These are phyloP conservation scores for Claviceps sp. DNA, from an alignment of 2,329 filamentous ascomycete genomes.

Conservation along the genomic window DNA sequence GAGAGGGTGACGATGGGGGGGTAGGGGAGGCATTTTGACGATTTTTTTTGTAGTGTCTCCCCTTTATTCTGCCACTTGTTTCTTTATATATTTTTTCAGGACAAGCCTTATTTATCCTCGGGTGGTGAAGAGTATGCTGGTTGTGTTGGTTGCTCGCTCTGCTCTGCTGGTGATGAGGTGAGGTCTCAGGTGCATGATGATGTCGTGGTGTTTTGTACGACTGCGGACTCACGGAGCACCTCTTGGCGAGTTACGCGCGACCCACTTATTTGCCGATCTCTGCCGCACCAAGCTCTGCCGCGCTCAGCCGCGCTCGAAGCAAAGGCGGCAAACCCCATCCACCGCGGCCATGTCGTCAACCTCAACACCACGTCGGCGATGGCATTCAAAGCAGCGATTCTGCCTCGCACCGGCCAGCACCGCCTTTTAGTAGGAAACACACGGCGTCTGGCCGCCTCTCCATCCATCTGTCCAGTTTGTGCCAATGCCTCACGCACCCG, in stretches of 20 bases:
- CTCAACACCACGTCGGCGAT: constrained; percentile 11
- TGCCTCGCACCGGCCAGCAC: constrained; percentile 15
- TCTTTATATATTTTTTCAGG: background rate
- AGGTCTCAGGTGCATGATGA: too few relatives aligned
- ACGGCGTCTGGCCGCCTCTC: constrained; percentile 8
- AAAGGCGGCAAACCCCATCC: too few relatives aligned
- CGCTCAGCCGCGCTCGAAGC: too few relatives aligned
- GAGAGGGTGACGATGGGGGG: constrained; percentile 16
- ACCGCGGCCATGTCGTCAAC: background rate
- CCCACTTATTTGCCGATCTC: too few relatives aligned
- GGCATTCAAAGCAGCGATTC: constrained; percentile 18
- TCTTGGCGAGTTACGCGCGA: too few relatives aligned
- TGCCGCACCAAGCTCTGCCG: too few relatives aligned
- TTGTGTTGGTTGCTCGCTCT: too few relatives aligned
- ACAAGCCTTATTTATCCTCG: too few relatives aligned
- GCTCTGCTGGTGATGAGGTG: too few relatives aligned
- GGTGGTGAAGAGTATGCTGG: background rate
- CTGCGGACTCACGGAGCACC: too few relatives aligned
- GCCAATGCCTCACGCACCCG: constrained; percentile 11
- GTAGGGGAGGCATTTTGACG: constrained; percentile 23
- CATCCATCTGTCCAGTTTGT: constrained; percentile 20
- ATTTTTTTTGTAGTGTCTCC: too few relatives aligned
- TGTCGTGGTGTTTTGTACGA: too few relatives aligned
- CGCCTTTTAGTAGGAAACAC: constrained; percentile 12
- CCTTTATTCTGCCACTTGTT: background rate